Percentiles rank a stretch among this genome's conserved stretches.
Conservation (phyloP, 257 asterid species). For the Ophiorrhiza pumila region DNA sequence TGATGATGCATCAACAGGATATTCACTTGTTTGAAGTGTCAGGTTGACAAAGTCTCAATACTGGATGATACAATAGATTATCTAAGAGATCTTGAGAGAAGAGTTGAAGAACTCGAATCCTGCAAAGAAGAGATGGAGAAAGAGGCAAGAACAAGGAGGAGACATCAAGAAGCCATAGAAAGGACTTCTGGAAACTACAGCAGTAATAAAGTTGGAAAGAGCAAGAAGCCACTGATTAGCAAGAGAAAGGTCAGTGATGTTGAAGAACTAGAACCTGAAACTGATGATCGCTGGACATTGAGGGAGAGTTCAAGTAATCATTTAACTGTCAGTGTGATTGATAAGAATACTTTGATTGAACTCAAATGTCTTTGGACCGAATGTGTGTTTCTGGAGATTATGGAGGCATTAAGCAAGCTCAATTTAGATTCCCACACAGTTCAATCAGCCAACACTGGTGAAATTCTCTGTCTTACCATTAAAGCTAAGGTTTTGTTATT, state of each 20-base stretch:
- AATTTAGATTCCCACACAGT: conserved; percentile 49
- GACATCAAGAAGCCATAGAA: conserved; percentile 50
- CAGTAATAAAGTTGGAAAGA: conserved; percentile 26
- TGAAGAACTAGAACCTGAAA: conserved; percentile 35
- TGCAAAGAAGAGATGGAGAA: conserved; percentile 37
- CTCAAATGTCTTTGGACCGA: conserved; percentile 62
- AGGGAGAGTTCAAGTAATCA: conserved; percentile 38
- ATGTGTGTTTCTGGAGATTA: conserved; percentile 41
- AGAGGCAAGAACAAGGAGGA: conserved; percentile 33
- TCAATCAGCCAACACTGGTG: conserved; percentile 68
- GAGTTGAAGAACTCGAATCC: conserved; percentile 64
- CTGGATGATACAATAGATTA: conserved; percentile 82
- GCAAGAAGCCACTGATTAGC: conserved; percentile 35
- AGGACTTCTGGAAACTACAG: conserved; percentile 64
- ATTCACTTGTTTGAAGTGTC: conserved; percentile 21
- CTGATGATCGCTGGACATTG: conserved; percentile 21
- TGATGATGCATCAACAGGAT: background rate
- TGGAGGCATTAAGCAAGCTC: conserved; percentile 52
- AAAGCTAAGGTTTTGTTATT: conserved; percentile 61
- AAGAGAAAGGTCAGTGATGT: conserved; percentile 62
- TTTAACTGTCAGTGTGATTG: conserved; percentile 42
- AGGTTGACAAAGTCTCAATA: conserved; percentile 85
- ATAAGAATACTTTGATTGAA: conserved; percentile 57
- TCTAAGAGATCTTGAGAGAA: conserved; percentile 69
- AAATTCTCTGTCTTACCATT: conserved; percentile 48